Conservation (phyloP, 1,139 yeast genomes). For the Magnusiomyces ingens region DNA sequence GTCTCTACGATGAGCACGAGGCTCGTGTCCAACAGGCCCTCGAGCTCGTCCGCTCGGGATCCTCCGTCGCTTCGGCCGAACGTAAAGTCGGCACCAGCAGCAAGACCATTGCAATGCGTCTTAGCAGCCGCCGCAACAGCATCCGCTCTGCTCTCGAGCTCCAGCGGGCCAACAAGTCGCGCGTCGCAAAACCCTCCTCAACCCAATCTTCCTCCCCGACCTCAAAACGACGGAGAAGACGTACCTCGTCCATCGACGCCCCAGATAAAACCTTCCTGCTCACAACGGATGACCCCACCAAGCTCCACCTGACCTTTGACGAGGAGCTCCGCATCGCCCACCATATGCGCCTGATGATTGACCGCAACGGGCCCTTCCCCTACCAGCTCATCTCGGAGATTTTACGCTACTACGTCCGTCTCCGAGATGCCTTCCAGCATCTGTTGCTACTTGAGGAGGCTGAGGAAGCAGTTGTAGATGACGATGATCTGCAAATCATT, state of each 20-base stretch:
- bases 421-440: neutral
- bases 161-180: neutral
- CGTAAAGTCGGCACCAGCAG: slow-evolving; percentile 1
- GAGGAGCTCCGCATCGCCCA: slow-evolving; percentile 1
- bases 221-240: neutral
- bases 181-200: neutral
- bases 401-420: slow-evolving; percentile 4
- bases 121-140: neutral
- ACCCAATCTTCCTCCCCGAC: neutral
- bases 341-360: neutral
- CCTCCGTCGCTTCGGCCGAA: slow-evolving; percentile 2
- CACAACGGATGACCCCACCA: slow-evolving; percentile 3
- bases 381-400: slow-evolving; percentile 5
- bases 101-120: slow-evolving; percentile 6
- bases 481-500: neutral
- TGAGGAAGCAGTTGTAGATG: neutral
- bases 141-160: slow-evolving; percentile 3
- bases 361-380: slow-evolving; percentile 4
- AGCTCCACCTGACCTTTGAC: slow-evolving; percentile 5
- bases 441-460: neutral
- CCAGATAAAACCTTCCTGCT: neutral
- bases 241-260: neutral
- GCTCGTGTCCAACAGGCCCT: slow-evolving; percentile 2
- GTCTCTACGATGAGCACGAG: slow-evolving; percentile 4
- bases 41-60: neutral